Base-by-base conservation (phyloP, 768 basidiomycete species). In the Multifurca ochricompacta region DNA sequence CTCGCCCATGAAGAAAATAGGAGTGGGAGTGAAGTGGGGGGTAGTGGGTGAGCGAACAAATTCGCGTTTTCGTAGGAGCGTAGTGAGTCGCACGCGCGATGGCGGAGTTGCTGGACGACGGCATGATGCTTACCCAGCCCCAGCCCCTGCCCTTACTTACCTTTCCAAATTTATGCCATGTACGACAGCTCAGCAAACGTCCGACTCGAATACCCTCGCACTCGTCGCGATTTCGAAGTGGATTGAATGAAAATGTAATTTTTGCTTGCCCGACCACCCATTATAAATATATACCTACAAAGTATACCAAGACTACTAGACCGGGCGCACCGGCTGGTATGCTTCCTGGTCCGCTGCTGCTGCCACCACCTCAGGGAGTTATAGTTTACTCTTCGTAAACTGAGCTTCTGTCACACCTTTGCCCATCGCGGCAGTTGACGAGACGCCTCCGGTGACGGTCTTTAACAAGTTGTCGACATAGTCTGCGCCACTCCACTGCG, bases 361-460 rank as follows among this genome's bases (percentile, higher is more conserved):
- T n/a, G n/a, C n/a, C n/a, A n/a, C n/a, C n/a, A 18, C 44, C 8
- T 6, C 28, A 45, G 28, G n/a, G 30, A 34, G 45, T 72, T 62
- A 80, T 58, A 80, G 63, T 63, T 70, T 71, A 32, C 53, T 50
- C 60, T 74, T 80, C 31, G 71, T 62, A 71, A 95, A 96, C 69
- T 95, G 93, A 34, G 83, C 70, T 72, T 96, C 93, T 0, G 93
- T 96, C 28, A 95, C 92, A 52, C 95, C 95, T 62, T 83, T 83
- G 46, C 95, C 96, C 95, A 98, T 98, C n/a, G 96, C 95, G n/a
- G 94, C 81, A 9, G 95, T 98, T 44, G 91, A 93, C 34, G 91
- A 95, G 58, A 99, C 80, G 54, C 96, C 96, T 23, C 96, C 96
- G 32, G 96, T 99, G 51, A 97, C 91, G 6, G 95, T 94, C 80